Percentiles rank a stretch among this genome's conserved stretches.
phyloP scores from a whole-genome alignment of 345 rosid genomes.

The Kandelia obovata region DNA sequence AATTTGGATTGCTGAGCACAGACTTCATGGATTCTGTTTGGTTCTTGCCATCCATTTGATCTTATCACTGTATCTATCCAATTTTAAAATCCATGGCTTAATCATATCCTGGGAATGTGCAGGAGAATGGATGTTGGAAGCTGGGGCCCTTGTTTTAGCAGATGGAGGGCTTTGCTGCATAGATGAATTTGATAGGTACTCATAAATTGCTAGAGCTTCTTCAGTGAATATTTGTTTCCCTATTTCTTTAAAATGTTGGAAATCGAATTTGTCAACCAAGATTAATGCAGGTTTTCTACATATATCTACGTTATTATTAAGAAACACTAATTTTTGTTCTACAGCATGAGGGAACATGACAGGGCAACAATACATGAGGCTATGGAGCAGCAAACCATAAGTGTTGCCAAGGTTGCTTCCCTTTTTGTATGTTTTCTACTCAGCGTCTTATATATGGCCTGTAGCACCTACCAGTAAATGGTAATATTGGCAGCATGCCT shows the following conservation, averaged over 20 bases:
- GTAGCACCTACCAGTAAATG: too few species aligned
- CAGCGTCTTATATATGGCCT: background rate
- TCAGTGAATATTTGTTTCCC: background rate
- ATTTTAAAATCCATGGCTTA: background rate
- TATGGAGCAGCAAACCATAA: slow-evolving; percentile 99
- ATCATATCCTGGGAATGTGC: slow-evolving; percentile 9
- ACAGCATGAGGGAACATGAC: slow-evolving; percentile 97
- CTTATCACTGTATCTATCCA: too few species aligned
- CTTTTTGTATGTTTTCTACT: slow-evolving; percentile 2
- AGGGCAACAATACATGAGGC: slow-evolving; percentile 98
- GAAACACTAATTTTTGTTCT: slow-evolving; percentile 3
- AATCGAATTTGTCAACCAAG: background rate
- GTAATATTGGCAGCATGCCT: too few species aligned
- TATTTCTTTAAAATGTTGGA: background rate
- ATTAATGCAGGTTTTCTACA: background rate
- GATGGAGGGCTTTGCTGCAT: slow-evolving; percentile 99
- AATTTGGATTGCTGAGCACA: too few species aligned
- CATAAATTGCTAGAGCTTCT: background rate
- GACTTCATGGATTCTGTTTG: too few species aligned
- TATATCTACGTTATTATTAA: background rate
- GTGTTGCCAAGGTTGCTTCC: slow-evolving; percentile 78
- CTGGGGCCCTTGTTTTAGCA: slow-evolving; percentile 97
- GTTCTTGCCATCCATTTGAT: too few species aligned
- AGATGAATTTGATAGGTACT: slow-evolving; percentile 93
- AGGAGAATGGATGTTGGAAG: slow-evolving; percentile 99